A percentile compares a stretch with the other conserved stretches of the same genome.
Evolutionary conservation across 495 filamentous ascomycete species (phyloP).

Genomic region (Neurospora sp.): DNA sequence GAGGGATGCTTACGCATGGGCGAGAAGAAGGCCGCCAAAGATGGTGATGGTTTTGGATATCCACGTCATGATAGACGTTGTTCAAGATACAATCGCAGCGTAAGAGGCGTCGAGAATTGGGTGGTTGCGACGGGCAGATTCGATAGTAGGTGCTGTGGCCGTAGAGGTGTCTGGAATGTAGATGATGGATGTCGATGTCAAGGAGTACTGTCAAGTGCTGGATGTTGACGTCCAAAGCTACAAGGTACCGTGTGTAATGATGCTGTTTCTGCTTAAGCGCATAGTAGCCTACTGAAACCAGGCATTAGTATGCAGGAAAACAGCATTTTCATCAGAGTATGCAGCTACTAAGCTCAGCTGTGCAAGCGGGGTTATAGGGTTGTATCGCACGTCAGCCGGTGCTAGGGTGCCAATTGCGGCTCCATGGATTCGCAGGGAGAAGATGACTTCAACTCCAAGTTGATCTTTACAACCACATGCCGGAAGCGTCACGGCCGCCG

Average conservation of each 20-base stretch:
- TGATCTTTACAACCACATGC: background rate
- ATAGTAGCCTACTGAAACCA: background rate
- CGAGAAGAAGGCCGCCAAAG: slow-evolving; percentile 56
- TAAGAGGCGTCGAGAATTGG: background rate
- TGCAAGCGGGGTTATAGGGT: background rate
- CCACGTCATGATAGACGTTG: slow-evolving; percentile 46
- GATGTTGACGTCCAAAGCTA: background rate
- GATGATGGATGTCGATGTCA: background rate
- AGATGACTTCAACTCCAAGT: background rate
- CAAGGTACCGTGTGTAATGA: background rate
- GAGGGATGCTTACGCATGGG: slow-evolving; percentile 53
- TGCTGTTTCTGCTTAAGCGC: background rate
- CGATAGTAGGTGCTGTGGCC: background rate
- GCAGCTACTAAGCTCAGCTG: background rate
- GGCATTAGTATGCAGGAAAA: background rate
- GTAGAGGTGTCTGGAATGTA: slow-evolving; percentile 1
- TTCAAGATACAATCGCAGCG: background rate
- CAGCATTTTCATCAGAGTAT: background rate
- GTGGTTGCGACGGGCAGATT: background rate
- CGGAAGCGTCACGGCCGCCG: background rate
- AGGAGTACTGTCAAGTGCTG: background rate
- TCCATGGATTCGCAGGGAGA: background rate
- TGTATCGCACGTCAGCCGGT: background rate
- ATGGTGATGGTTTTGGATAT: slow-evolving; percentile 52
- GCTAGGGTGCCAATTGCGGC: background rate